Evolutionary conservation across 768 basidiomycete species (phyloP).

Genomic region (Russula emetica): DNA sequence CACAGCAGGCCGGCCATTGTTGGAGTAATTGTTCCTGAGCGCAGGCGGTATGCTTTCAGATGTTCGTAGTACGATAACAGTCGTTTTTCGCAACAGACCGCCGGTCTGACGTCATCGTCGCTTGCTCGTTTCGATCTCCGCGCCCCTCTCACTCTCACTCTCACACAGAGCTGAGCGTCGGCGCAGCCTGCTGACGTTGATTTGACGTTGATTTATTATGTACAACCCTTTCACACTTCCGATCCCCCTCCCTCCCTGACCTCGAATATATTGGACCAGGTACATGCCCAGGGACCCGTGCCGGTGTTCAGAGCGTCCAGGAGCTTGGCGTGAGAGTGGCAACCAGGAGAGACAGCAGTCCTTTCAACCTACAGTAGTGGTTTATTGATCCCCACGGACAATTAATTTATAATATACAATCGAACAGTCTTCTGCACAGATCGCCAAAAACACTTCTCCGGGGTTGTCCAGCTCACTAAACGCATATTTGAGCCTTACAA

Average conservation of each 20-base stretch:
- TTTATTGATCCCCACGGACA: constrained; percentile 20
- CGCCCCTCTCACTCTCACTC: no score
- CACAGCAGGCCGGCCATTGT: constrained; percentile 3
- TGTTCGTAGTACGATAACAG: no score
- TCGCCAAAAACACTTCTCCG: constrained; percentile 20
- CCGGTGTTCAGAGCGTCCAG: neutral
- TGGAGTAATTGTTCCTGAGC: constrained; percentile 4
- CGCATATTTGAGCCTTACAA: constrained; percentile 15
- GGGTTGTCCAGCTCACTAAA: constrained; percentile 13
- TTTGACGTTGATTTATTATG: neutral
- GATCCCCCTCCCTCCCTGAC: neutral
- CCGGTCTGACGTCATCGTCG: neutral
- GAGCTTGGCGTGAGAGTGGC: neutral
- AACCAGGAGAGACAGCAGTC: neutral
- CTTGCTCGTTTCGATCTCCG: neutral
- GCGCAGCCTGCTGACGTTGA: no score
- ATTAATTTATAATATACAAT: constrained; percentile 27
- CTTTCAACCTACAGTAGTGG: constrained; percentile 8
- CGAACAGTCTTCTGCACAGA: constrained; percentile 24
- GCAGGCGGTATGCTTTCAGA: no score
- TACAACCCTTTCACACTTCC: neutral
- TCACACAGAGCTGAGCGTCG: no score
- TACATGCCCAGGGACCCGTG: neutral
- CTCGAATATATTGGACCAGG: neutral
- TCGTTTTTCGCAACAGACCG: no score